Evolutionary conservation across 2,329 filamentous ascomycete species (phyloP), one percentile per base, ranked within the genome.

Genomic region (Metarhizium brunneum): DNA sequence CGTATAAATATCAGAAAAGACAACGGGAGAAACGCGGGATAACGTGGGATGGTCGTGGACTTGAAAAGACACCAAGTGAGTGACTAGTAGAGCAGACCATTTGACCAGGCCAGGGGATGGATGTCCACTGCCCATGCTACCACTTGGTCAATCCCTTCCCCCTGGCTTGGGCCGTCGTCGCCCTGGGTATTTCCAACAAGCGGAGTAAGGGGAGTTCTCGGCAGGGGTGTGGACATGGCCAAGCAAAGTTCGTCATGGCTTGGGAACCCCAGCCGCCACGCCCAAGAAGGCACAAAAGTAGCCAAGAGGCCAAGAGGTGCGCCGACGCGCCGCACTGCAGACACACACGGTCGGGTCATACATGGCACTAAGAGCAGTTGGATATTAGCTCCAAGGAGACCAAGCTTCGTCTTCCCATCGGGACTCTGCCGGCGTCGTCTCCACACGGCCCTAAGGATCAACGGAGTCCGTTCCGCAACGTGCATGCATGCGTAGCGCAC

Each of bases 381-480:
- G 38, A 14, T 16, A 5, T 13, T 40, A 47, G 52, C 52, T 53
- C 29, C 42, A 38, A 25, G 25, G 25, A 25, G 25, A 25, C 25
- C 25, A 25, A 18, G 42, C 35, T 48, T 47, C n/a, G 51, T 52
- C 40, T 29, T 25, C 32, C 36, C 53, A 57, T 54, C 56, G 56
- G 53, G 49, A 55, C 53, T 57, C 53, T 57, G 25, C 56, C 50
- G 53, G 50, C 38, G 38, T 50, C 36, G 35, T 49, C 43, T 57
- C 55, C 55, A 54, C 52, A 47, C 16, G 43, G n/a, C 25, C 25
- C 25, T 18, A 51, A 7, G 4, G 30, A 38, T 18, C 54, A 43
- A 32, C 4, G 47, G 16, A 16, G 29, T 14, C 54, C 43, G 40
- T 53, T 43, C 32, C 25, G 25, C 25, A 25, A 25, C 3, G 25